A percentile compares a stretch with the other conserved stretches of the same genome.
These are phyloP conservation scores for Chlamydomonas incerta DNA, from an alignment of 139 green algal genomes.

Conservation along the genomic window DNA sequence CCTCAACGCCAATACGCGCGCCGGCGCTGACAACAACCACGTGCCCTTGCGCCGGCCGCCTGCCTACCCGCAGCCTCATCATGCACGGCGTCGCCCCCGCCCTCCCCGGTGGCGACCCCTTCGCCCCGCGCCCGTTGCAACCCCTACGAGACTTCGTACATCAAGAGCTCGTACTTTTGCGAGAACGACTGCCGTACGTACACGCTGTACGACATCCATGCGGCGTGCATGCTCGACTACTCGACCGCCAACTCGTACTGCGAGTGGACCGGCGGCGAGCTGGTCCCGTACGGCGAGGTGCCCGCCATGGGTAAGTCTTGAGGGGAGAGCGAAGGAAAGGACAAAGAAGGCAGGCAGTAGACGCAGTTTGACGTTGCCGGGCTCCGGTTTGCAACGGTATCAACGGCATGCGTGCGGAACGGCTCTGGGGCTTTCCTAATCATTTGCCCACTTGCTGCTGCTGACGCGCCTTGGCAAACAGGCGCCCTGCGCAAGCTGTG, in stretches of 20 bases:
- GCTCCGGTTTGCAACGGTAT: too few relatives aligned
- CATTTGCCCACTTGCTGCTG: neutral
- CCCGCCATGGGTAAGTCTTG: too few relatives aligned
- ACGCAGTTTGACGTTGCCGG: too few relatives aligned
- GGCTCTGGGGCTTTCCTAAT: neutral
- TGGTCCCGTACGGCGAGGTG: neutral
- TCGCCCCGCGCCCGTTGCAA: neutral
- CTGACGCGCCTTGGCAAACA: neutral
- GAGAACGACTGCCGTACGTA: slow-evolving; percentile 1
- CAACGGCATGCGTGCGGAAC: too few relatives aligned
- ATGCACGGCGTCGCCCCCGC: neutral
- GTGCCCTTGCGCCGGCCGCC: neutral
- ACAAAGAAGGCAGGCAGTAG: too few relatives aligned
- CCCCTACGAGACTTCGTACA: neutral
- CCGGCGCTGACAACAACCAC: neutral
- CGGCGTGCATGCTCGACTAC: slow-evolving; percentile 4
- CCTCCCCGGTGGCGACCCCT: neutral
- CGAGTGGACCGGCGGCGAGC: neutral
- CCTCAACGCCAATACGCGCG: too few relatives aligned
- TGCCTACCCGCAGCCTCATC: neutral
- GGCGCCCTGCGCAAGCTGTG: neutral
- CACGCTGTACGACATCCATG: slow-evolving; percentile 29
- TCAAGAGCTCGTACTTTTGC: neutral
- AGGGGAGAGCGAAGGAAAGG: too few relatives aligned
- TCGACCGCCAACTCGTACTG: neutral